Evolutionary conservation across 129 eudicot species (phyloP).

Genomic region (Pulicaria dysenterica): DNA sequence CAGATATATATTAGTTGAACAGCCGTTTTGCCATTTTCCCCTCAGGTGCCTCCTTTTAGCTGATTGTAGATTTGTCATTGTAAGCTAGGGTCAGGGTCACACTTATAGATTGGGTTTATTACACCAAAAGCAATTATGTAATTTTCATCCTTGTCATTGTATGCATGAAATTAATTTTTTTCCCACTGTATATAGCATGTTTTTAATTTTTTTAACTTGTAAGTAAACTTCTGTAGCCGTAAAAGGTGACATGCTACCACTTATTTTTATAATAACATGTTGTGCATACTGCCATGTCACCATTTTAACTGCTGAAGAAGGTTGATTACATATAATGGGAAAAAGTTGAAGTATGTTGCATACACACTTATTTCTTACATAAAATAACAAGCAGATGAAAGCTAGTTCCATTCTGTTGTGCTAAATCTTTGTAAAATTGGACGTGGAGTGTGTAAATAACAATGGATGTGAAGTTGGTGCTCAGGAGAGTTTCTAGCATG

Average conservation of each 20-base stretch:
- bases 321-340: background rate
- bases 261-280: background rate
- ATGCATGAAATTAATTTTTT: background rate
- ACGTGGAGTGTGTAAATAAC: too few species aligned
- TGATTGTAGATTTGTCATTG: background rate
- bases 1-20: background rate
- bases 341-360: background rate
- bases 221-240: background rate
- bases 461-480: too few species aligned
- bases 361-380: background rate
- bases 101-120: background rate
- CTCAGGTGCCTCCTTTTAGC: slow-evolving; percentile 11
- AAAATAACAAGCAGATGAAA: too few species aligned
- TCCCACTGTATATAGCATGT: background rate
- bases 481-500: too few species aligned
- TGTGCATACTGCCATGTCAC: background rate
- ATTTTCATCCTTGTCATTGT: background rate
- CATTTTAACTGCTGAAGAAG: background rate
- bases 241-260: background rate
- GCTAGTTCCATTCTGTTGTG: too few species aligned
- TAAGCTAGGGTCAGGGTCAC: background rate
- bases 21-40: background rate
- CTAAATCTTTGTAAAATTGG: too few species aligned
- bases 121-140: background rate
- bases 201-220: background rate